Evolutionary conservation across 2,329 filamentous ascomycete species (phyloP).

Genomic region (Decorospora gaudefroyi): DNA sequence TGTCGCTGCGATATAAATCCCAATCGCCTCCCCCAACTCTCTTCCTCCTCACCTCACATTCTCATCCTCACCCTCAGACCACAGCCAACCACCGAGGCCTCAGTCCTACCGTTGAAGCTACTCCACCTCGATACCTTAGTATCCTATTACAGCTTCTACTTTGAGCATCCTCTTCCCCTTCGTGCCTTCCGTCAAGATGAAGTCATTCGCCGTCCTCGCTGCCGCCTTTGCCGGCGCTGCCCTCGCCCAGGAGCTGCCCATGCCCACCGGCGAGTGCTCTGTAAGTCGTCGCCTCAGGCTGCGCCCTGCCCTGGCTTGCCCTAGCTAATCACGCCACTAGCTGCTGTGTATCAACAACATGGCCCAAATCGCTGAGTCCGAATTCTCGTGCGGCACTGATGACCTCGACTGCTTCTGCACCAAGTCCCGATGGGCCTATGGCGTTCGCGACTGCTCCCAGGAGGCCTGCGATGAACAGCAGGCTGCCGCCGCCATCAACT

Average conservation of each 20-base stretch:
- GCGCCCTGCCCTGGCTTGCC: not conserved
- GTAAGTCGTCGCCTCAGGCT: conserved; percentile 35
- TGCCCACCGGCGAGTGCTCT: conserved; percentile 34
- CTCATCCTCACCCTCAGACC: conserved; percentile 15
- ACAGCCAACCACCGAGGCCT: conserved; percentile 16
- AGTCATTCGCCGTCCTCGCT: conserved; percentile 47
- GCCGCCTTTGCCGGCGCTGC: conserved; percentile 39
- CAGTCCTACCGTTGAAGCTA: conserved; percentile 17
- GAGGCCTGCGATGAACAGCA: conserved; percentile 45
- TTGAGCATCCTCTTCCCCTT: conserved; percentile 24
- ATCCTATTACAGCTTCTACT: conserved; percentile 24
- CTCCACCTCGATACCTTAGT: conserved; percentile 15
- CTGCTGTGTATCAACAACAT: conserved; percentile 55
- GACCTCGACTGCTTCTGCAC: conserved; percentile 53
- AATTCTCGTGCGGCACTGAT: conserved; percentile 48
- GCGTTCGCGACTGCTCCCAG: conserved; percentile 55
- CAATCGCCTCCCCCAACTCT: not conserved
- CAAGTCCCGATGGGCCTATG: conserved; percentile 53
- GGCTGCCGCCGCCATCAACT: conserved; percentile 40
- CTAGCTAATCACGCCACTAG: conserved; percentile 28
- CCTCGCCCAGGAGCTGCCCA: conserved; percentile 39
- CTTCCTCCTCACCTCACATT: conserved; percentile 16
- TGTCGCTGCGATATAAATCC: conserved; percentile 27
- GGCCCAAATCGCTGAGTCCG: conserved; percentile 45
- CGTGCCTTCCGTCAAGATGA: conserved; percentile 39